Evolutionary conservation across 192 early-diverging fungal species (phyloP).

Genomic region (Backusella liffmaniae): DNA sequence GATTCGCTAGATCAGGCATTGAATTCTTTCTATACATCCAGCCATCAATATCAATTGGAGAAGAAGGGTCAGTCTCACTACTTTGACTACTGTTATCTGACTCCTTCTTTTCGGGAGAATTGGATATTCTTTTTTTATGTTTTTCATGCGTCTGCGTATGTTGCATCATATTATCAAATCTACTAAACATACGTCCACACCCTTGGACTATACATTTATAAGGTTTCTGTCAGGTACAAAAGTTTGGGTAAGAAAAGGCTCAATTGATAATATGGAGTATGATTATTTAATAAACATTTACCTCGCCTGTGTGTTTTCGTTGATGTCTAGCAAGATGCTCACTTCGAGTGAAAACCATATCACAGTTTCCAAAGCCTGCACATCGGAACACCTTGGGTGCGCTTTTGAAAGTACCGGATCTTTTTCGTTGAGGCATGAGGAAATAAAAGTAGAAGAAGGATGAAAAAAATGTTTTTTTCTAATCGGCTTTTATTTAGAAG

Average conservation of each 20-base stretch:
- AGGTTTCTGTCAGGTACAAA: slow-evolving; percentile 50
- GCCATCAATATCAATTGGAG: neutral
- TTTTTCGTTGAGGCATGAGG: slow-evolving; percentile 6
- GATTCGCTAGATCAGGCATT: neutral
- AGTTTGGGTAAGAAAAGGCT: neutral
- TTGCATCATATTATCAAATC: slow-evolving; percentile 76
- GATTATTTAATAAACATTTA: slow-evolving; percentile 8
- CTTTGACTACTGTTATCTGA: neutral
- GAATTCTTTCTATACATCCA: neutral
- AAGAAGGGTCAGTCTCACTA: neutral
- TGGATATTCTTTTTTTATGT: neutral
- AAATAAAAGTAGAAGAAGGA: neutral
- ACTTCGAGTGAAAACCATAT: slow-evolving; percentile 50
- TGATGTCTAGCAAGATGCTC: slow-evolving; percentile 50
- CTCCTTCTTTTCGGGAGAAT: neutral
- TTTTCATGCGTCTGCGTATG: slow-evolving; percentile 58
- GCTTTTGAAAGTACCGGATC: neutral
- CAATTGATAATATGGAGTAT: neutral
- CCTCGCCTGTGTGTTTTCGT: slow-evolving; percentile 34
- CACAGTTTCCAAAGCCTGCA: slow-evolving; percentile 47
- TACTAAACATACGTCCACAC: slow-evolving; percentile 61
- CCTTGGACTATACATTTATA: slow-evolving; percentile 58
- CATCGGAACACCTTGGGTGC: slow-evolving; percentile 42
- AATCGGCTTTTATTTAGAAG: slow-evolving; percentile 6
- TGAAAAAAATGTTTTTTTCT: slow-evolving; percentile 1